Percentiles rank a stretch among this genome's conserved stretches.
These are phyloP conservation scores for Aspergillus nidulans DNA, from an alignment of 495 filamentous ascomycete genomes.

Conservation along the genomic window DNA sequence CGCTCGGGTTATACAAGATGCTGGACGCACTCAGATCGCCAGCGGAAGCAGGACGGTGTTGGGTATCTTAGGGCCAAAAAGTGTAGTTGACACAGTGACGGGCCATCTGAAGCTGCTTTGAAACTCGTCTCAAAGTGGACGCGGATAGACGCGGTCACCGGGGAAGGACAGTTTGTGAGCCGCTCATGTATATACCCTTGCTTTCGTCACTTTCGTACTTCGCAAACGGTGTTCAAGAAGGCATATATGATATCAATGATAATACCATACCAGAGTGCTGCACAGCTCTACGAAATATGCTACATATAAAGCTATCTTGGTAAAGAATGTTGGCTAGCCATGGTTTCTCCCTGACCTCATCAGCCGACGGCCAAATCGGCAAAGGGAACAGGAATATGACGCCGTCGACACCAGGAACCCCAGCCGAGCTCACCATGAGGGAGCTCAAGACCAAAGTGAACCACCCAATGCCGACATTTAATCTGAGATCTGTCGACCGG, in stretches of 20 bases:
- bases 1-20: conserved; percentile 85
- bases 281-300: not conserved
- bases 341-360: conserved; percentile 85
- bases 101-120: conserved; percentile 83
- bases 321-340: conserved; percentile 64
- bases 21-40: conserved; percentile 97
- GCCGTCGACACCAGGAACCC: conserved; percentile 55
- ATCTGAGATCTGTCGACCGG: conserved; percentile 92
- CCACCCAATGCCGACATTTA: conserved; percentile 45
- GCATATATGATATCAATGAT: no score
- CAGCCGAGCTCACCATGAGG: conserved; percentile 66
- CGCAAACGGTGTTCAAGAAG: no score
- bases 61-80: conserved; percentile 85
- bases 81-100: conserved; percentile 79
- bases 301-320: not conserved
- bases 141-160: no score
- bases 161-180: no score
- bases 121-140: conserved; percentile 4
- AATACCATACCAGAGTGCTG: not conserved
- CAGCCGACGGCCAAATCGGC: conserved; percentile 70
- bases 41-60: conserved; percentile 85
- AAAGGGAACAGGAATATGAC: conserved; percentile 85
- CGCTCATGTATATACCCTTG: not conserved
- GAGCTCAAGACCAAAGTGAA: conserved; percentile 60
- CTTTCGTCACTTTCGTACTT: not conserved